Evolutionary conservation across 139 green algal genomes (phyloP), one percentile per base, ranked within the genome.

Genomic region (Gonium pectorale): DNA sequence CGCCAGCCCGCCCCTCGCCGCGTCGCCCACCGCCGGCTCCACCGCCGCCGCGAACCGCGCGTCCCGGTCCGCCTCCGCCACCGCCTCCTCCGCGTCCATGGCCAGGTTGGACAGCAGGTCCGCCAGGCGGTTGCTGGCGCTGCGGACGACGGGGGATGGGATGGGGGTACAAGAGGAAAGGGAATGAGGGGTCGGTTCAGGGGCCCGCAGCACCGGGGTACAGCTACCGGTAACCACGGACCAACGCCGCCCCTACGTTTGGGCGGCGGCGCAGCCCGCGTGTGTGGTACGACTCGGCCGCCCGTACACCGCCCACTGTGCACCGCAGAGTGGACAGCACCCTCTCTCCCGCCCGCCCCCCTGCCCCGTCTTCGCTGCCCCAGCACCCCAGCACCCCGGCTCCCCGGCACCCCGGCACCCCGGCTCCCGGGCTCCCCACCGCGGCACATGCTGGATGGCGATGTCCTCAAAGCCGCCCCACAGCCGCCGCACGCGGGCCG

Each of bases 61-160:
- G 17, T 63, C 15, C 54, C 19, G 19, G 5, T 15, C 46, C 40
- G 27, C 67, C 5, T 74, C 67, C 72, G 72, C 72, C 31, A 80
- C 35, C n/a, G 49, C 70, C 72, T 67, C 35, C 72, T 80, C 51
- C 35, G 72, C 72, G 72, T 80, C 72, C 72, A 80, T 80, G 13
- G 51, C 72, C 27, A 52, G 21, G 72, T 80, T 80, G 31, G 72
- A 80, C 54, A 80, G 38, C 51, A 37, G 22, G 72, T 80, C 72
- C 33, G 72, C 72, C 19, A 60, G 21, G 9, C 33, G 35, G 49
- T 80, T 80, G 2, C 37, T 5, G 11, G 35, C 8, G 13, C 64
- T 71, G 64, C n/a, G n/a, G n/a, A n/a, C n/a, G n/a, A n/a, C n/a
- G n/a, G n/a, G n/a, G n/a, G n/a, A n/a, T n/a, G n/a, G n/a, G n/a